Percentiles rank a stretch among this genome's conserved stretches.
Conservation (phyloP, 2,329 filamentous ascomycete species). For the Diplodia corticola region DNA sequence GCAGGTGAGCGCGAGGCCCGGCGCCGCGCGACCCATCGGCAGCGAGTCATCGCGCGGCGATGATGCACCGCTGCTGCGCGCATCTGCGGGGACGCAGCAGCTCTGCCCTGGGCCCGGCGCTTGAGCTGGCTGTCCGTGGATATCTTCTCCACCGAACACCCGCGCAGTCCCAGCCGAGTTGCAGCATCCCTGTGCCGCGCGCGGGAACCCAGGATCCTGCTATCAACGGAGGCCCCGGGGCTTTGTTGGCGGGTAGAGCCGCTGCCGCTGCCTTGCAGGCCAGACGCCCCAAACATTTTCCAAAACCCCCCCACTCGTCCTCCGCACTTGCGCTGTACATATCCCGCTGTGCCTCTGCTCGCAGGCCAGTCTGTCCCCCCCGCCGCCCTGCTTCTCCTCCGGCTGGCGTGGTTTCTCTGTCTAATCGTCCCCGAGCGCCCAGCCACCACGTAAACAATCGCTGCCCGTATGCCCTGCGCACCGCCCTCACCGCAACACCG, state of each 20-base stretch:
- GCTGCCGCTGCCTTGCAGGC: constrained; percentile 15
- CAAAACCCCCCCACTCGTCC: not conserved
- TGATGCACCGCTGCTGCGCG: constrained; percentile 14
- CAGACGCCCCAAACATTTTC: not conserved
- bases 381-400: not conserved
- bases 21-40: not conserved
- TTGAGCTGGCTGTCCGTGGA: not conserved
- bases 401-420: not conserved
- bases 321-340: not conserved
- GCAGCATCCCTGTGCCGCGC: constrained; percentile 9
- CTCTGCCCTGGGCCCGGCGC: not conserved
- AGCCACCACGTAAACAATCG: constrained; percentile 19
- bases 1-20: not conserved
- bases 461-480: constrained; percentile 15
- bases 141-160: constrained; percentile 6
- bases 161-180: not conserved
- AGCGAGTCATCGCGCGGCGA: constrained; percentile 1
- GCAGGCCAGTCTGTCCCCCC: not conserved
- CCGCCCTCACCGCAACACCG: constrained; percentile 15
- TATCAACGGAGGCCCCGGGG: not conserved
- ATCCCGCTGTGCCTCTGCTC: not conserved
- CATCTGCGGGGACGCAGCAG: constrained; percentile 12
- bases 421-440: not conserved
- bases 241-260: constrained; percentile 17
- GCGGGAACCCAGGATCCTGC: not conserved